phyloP scores from a whole-genome alignment of 345 rosid species.

The Gossypium longicalyx region DNA sequence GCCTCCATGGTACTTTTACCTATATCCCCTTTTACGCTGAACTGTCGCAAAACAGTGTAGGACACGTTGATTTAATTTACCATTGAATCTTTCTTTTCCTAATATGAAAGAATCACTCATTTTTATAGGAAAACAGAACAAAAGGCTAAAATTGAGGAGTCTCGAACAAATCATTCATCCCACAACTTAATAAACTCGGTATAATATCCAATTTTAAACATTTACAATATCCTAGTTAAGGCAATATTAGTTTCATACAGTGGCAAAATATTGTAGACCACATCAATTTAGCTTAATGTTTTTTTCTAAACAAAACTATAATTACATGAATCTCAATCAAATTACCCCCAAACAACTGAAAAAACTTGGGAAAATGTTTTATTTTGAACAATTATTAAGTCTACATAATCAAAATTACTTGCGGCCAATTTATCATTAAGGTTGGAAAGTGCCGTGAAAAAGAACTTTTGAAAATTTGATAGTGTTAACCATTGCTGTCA shows the following conservation, averaged over 20 bases:
- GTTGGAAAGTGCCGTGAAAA: too few species aligned
- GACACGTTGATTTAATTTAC: background rate
- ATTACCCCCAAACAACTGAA: background rate
- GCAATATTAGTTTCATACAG: background rate
- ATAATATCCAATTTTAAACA: background rate
- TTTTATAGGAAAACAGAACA: conserved; percentile 1
- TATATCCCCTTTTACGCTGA: background rate
- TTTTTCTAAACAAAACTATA: background rate
- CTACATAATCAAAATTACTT: background rate
- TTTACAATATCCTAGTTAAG: background rate
- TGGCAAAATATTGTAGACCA: background rate
- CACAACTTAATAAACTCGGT: background rate
- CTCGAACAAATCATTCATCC: background rate
- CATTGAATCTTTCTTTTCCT: background rate
- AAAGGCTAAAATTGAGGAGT: background rate
- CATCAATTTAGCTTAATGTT: background rate
- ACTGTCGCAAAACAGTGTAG: background rate
- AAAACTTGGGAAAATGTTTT: background rate
- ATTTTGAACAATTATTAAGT: background rate
- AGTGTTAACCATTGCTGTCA: too few species aligned
- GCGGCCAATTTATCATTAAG: too few species aligned
- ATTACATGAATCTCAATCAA: background rate
- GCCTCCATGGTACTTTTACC: too few species aligned
- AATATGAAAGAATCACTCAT: background rate
- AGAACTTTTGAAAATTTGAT: too few species aligned